A percentile compares a stretch with the other conserved stretches of the same genome.
These are phyloP conservation scores for Capsicum baccatum DNA, from an alignment of 257 asterid genomes.

Conservation along the genomic window DNA sequence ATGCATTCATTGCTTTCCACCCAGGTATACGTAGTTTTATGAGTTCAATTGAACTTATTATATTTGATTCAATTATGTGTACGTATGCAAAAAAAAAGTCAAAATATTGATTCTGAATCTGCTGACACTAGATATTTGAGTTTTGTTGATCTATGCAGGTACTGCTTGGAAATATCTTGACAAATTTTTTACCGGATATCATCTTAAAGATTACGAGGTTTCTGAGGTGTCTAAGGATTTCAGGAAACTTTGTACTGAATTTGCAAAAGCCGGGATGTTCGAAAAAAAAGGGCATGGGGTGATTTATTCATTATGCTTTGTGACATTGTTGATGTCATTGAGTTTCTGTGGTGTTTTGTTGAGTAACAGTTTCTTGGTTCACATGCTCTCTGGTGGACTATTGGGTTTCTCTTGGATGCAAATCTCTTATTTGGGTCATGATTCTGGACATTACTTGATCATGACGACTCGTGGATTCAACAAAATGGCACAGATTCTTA, in stretches of 20 bases:
- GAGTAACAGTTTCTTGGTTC: conserved; percentile 36
- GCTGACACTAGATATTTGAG: conserved; percentile 9
- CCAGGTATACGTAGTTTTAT: neutral
- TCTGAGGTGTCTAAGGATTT: conserved; percentile 55
- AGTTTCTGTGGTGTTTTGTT: conserved; percentile 46
- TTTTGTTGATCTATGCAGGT: conserved; percentile 46
- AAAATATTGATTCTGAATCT: neutral
- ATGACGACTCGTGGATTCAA: conserved; percentile 60
- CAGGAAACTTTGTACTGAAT: conserved; percentile 39
- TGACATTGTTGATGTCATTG: conserved; percentile 31
- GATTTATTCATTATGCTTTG: conserved; percentile 37
- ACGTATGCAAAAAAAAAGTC: neutral
- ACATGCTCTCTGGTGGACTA: conserved; percentile 46
- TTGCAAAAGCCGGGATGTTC: conserved; percentile 51
- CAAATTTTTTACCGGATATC: conserved; percentile 45
- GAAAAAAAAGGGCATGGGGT: conserved; percentile 55
- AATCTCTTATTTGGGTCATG: conserved; percentile 81
- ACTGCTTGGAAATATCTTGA: conserved; percentile 54
- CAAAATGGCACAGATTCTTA: conserved; percentile 64
- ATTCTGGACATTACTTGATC: conserved; percentile 85
- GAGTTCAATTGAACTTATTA: neutral
- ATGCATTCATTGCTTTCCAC: conserved; percentile 29
- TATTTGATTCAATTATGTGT: neutral
- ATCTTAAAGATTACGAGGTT: conserved; percentile 46
- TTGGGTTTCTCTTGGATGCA: conserved; percentile 54